Evolutionary conservation across 2,329 filamentous ascomycete species (phyloP).

Genomic region (Penicillium olsonii): DNA sequence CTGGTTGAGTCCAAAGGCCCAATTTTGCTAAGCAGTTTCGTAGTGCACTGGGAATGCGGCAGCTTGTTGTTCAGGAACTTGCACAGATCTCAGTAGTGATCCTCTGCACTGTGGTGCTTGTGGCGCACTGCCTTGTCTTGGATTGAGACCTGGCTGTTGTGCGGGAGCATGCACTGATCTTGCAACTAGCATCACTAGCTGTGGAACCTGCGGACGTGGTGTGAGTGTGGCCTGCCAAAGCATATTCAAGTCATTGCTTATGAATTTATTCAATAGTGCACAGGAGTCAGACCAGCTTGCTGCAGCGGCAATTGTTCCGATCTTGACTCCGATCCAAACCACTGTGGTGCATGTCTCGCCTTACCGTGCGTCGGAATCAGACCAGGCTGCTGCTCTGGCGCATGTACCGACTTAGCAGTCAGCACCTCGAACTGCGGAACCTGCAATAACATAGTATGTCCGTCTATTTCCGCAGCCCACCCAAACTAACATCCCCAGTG

Average conservation of each 20-base stretch:
- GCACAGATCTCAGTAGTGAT: conserved; percentile 10
- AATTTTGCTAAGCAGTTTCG: background rate
- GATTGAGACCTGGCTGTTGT: conserved; percentile 5
- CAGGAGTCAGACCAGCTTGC: background rate
- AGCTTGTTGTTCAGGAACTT: conserved; percentile 18
- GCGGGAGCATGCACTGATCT: conserved; percentile 3
- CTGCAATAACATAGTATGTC: conserved; percentile 8
- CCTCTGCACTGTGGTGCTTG: conserved; percentile 14
- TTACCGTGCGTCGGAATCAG: background rate
- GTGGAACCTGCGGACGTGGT: conserved; percentile 5
- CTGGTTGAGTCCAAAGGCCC: too few species aligned
- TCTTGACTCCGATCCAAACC: background rate
- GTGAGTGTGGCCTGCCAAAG: background rate
- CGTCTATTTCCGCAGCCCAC: too few species aligned
- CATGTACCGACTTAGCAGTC: conserved; percentile 3
- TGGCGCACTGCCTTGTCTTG: conserved; percentile 10
- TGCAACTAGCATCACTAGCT: background rate
- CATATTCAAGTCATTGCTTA: background rate
- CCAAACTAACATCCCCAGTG: background rate
- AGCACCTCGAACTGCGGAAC: conserved; percentile 6
- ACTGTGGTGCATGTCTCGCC: background rate
- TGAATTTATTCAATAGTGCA: background rate
- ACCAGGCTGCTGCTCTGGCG: conserved; percentile 10
- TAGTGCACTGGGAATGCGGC: conserved; percentile 13
- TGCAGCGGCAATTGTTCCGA: background rate